Conservation (phyloP, 768 basidiomycete genomes). For the Kwoniella dejecticola region DNA sequence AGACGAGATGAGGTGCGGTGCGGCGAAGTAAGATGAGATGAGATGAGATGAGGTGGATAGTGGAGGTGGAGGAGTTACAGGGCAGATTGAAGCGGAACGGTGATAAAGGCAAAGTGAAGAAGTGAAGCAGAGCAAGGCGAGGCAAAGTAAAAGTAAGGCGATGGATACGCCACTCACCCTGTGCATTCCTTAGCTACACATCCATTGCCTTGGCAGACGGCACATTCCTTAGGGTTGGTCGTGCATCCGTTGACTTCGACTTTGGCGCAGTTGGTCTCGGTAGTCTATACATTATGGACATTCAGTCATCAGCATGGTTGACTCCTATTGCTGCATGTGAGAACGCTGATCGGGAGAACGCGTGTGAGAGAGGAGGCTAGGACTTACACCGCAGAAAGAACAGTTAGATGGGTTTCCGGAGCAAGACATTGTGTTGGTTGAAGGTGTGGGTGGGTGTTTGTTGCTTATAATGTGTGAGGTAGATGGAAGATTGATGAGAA, state of each 20-base stretch:
- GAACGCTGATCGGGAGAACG: background rate
- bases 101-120: too few species aligned
- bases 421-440: slow-evolving; percentile 37
- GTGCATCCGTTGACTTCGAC: slow-evolving; percentile 43
- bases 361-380: background rate
- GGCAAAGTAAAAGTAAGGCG: background rate
- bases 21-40: too few species aligned
- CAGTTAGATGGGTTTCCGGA: slow-evolving; percentile 46
- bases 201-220: slow-evolving; percentile 41
- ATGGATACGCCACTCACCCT: too few species aligned
- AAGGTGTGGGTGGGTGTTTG: background rate
- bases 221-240: slow-evolving; percentile 40
- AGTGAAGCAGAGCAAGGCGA: too few species aligned
- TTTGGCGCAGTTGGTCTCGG: slow-evolving; percentile 37
- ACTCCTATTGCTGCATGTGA: background rate
- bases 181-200: slow-evolving; percentile 47
- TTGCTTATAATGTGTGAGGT: background rate
- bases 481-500: background rate
- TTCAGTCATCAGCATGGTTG: background rate
- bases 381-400: slow-evolving; percentile 50
- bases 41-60: background rate
- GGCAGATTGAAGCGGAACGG: too few species aligned
- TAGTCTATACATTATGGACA: slow-evolving; percentile 10
- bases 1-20: too few species aligned
- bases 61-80: background rate